Base-by-base conservation (phyloP, 164 flowering plant species). In the Nymphaea thermarum region DNA sequence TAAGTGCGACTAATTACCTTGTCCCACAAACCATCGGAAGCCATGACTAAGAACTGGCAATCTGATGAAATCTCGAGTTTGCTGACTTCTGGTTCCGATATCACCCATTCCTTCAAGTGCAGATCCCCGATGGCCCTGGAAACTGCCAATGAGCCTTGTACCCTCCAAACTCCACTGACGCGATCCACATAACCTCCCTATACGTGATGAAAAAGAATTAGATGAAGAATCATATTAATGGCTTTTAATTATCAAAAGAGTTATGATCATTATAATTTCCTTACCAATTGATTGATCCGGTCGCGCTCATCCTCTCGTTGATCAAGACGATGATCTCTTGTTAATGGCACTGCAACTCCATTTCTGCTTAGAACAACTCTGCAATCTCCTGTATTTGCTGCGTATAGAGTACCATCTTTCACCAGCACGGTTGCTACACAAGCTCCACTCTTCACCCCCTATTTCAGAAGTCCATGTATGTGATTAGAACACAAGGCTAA, bases 1-100 rank as follows among this genome's bases (percentile, higher is more conserved):
- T 8, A 15, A 15, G 8, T 51, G 57, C 14, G 14, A 2, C 57
- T 51, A 51, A 10, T 10, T 79, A 83, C 91, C 88, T 83, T 80
- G 51, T 83, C 84, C 91, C 91, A 86, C 55, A 86, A 66, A 6
- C 91, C 91, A 79, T 86, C 91, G 43, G 91, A 81, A 36, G 88
- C 91, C 63, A 86, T 14, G 3, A 86, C 75, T 63, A 86, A 68
- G 70, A 83, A 86, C 63, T 86, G 77, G 12, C 74, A 78, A 60
- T 83, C 88, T 0, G 86, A 36, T 44, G 77, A 72, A 14, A 85
- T 41, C 4, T 3, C 66, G 18, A 85, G 60, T 25, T n/a, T 74
- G 15, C 42, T 61, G 8, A 64, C 79, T 14, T 86, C 88, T 0
- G 91, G 88, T 53, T 84, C 84, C 3, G 87, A 70, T 47, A 80